Conservation (phyloP, 495 filamentous ascomycete species). For the Tuber borchii region DNA sequence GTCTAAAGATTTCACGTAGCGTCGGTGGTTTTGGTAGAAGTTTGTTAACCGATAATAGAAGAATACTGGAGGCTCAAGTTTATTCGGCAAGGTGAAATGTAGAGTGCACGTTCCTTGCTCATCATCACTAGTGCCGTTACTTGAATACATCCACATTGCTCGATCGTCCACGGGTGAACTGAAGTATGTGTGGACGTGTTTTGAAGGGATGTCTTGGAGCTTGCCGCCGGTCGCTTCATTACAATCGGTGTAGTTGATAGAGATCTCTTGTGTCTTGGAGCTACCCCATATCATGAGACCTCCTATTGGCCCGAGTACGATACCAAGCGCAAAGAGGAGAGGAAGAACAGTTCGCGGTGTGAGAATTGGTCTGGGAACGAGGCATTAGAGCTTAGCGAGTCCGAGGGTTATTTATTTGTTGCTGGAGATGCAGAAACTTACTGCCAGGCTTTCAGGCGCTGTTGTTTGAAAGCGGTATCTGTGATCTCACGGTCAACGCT, state of each 20-base stretch:
- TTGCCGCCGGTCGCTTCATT: constrained; percentile 45
- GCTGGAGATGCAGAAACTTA: constrained; percentile 46
- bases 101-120: constrained; percentile 54
- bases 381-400: background rate
- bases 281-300: constrained; percentile 75
- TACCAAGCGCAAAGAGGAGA: constrained; percentile 74
- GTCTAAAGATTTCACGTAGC: constrained; percentile 84
- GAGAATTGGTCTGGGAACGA: constrained; percentile 66
- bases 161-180: constrained; percentile 43
- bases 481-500: constrained; percentile 9
- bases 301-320: constrained; percentile 80
- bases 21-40: constrained; percentile 96
- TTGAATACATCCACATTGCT: constrained; percentile 1
- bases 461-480: constrained; percentile 91
- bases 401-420: background rate
- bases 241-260: constrained; percentile 82
- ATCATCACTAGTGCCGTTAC: background rate
- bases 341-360: constrained; percentile 88
- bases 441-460: constrained; percentile 92
- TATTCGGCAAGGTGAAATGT: constrained; percentile 66
- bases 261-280: constrained; percentile 73
- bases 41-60: constrained; percentile 92
- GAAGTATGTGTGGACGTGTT: constrained; percentile 59
- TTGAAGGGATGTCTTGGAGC: constrained; percentile 48
- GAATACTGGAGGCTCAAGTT: constrained; percentile 68